Percentiles rank a stretch among this genome's conserved stretches.
These are phyloP conservation scores for Violaceomyces palustris DNA, from an alignment of 1,284 basidiomycete genomes.

Conservation along the genomic window DNA sequence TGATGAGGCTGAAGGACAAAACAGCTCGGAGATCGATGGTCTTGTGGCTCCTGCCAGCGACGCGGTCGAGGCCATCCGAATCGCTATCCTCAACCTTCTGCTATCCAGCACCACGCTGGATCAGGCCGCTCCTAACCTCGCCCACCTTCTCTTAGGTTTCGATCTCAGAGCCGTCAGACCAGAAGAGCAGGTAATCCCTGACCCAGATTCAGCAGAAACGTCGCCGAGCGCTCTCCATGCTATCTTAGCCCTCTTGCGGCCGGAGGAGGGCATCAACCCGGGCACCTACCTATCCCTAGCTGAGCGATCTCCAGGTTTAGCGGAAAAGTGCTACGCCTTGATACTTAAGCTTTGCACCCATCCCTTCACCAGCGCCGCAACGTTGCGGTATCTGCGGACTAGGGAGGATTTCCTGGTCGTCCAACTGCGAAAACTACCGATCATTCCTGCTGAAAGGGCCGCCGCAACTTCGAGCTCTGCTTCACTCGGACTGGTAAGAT, in stretches of 20 bases:
- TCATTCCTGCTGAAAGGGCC: slow-evolving; percentile 29
- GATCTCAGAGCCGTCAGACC: slow-evolving; percentile 58
- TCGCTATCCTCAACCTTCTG: slow-evolving; percentile 79
- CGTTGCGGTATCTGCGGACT: slow-evolving; percentile 80
- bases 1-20: slow-evolving; percentile 59
- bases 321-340: slow-evolving; percentile 78
- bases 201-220: slow-evolving; percentile 56
- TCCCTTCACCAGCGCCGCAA: slow-evolving; percentile 72
- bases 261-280: slow-evolving; percentile 13
- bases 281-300: slow-evolving; percentile 19
- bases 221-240: slow-evolving; percentile 62
- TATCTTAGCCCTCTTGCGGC: slow-evolving; percentile 58
- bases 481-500: slow-evolving; percentile 66
- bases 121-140: slow-evolving; percentile 72
- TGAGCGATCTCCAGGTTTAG: slow-evolving; percentile 63
- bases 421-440: slow-evolving; percentile 70
- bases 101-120: slow-evolving; percentile 69
- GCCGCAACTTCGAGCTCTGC: slow-evolving; percentile 11
- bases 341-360: slow-evolving; percentile 82
- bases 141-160: slow-evolving; percentile 80
- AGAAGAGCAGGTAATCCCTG: slow-evolving; percentile 56
- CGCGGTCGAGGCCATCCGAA: slow-evolving; percentile 65
- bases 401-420: slow-evolving; percentile 82
- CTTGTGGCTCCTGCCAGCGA: slow-evolving; percentile 52
- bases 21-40: slow-evolving; percentile 61